Evolutionary conservation across 192 early-diverging fungal species (phyloP).

Genomic region (Coemansia sp.): DNA sequence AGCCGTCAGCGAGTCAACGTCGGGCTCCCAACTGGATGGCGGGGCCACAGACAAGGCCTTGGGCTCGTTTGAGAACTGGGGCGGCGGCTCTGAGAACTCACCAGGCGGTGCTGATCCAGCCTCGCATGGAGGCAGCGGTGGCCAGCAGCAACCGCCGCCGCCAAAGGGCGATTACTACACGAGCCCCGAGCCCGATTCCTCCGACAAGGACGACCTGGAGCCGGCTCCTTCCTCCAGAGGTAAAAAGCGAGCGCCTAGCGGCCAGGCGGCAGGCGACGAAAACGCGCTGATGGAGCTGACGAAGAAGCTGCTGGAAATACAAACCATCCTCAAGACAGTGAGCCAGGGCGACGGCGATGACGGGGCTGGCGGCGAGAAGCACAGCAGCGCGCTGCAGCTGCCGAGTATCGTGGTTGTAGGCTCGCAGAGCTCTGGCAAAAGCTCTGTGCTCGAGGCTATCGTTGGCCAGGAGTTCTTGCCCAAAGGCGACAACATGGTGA

Average conservation of each 20-base stretch:
- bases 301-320: conserved; percentile 91
- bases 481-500: conserved; percentile 85
- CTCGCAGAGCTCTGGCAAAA: conserved; percentile 82
- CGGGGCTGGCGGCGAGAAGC: conserved; percentile 16
- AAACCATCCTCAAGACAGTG: conserved; percentile 88
- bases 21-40: background rate
- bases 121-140: background rate
- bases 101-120: conserved; percentile 6
- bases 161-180: conserved; percentile 51
- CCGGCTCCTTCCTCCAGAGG: background rate
- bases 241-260: background rate
- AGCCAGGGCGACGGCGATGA: conserved; percentile 27
- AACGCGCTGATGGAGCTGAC: conserved; percentile 64
- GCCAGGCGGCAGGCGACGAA: conserved; percentile 23
- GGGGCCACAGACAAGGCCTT: conserved; percentile 24
- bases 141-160: conserved; percentile 17
- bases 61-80: conserved; percentile 26
- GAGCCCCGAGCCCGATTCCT: conserved; percentile 26
- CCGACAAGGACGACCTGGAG: conserved; percentile 9
- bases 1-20: background rate
- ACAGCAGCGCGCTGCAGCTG: conserved; percentile 70
- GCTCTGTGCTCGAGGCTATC: conserved; percentile 82
- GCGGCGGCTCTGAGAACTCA: background rate
- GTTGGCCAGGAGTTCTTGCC: conserved; percentile 83
- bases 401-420: conserved; percentile 89